These are phyloP conservation scores for Starmerella apicola DNA, from an alignment of 805 yeast genomes.

Conservation along the genomic window DNA sequence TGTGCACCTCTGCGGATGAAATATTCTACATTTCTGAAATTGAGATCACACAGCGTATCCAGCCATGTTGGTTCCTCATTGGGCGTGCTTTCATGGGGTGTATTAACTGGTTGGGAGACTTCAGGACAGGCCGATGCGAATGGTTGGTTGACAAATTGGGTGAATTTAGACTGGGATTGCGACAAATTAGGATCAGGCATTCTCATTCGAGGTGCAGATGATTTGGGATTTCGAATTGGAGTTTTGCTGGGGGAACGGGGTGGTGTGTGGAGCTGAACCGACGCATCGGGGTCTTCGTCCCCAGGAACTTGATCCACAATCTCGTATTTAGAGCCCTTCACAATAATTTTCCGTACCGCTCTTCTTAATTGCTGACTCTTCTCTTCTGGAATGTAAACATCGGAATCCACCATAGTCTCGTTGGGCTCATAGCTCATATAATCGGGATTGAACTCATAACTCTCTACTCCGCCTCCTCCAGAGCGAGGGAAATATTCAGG, in stretches of 20 bases:
- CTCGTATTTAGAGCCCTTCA: conserved; percentile 15
- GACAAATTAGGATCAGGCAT: too few species aligned
- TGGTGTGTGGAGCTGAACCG: not conserved
- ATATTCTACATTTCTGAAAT: not conserved
- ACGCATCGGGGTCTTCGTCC: not conserved
- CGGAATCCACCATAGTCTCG: conserved; percentile 14
- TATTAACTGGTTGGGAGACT: not conserved
- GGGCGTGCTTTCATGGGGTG: not conserved
- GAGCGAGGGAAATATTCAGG: conserved; percentile 15
- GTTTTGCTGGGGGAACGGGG: not conserved
- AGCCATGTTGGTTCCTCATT: too few species aligned
- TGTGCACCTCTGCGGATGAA: conserved; percentile 3
- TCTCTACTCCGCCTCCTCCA: conserved; percentile 13
- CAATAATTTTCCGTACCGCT: conserved; percentile 4
- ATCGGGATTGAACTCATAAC: conserved; percentile 1
- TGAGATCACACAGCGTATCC: not conserved
- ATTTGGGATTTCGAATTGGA: not conserved
- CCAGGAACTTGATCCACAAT: conserved; percentile 1
- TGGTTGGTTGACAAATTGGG: too few species aligned
- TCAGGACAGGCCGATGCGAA: too few species aligned
- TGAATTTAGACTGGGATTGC: not conserved
- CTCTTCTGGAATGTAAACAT: conserved; percentile 5
- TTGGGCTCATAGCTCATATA: conserved; percentile 18
- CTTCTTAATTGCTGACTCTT: conserved; percentile 2
- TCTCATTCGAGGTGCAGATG: too few species aligned